These are phyloP conservation scores for Penicillium diatomitis DNA, from an alignment of 495 filamentous ascomycete genomes.

Conservation along the genomic window DNA sequence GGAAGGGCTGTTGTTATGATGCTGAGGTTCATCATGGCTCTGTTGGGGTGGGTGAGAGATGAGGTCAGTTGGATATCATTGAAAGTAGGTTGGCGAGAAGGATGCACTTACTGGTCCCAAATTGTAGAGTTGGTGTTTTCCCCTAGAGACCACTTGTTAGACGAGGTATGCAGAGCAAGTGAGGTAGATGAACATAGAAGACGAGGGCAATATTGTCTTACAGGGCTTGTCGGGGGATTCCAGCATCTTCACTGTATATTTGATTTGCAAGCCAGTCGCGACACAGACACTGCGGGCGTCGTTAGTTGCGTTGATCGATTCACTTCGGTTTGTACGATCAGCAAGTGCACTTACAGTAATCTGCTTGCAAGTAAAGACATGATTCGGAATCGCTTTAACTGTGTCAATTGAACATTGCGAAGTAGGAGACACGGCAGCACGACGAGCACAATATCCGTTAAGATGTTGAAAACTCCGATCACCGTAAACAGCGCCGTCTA, in stretches of 20 bases:
- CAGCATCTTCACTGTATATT: constrained; percentile 6
- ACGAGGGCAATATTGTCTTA: not conserved
- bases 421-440: constrained; percentile 16
- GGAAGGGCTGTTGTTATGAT: constrained; percentile 21
- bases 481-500: constrained; percentile 13
- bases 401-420: constrained; percentile 13
- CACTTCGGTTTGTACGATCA: too few species aligned
- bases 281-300: constrained; percentile 7
- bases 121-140: constrained; percentile 12
- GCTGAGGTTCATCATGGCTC: constrained; percentile 20
- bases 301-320: too few species aligned
- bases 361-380: constrained; percentile 16
- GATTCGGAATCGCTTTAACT: constrained; percentile 11
- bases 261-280: constrained; percentile 11
- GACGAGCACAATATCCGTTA: constrained; percentile 14
- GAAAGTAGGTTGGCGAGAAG: not conserved
- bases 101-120: constrained; percentile 18
- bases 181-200: not conserved
- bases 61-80: not conserved
- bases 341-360: constrained; percentile 11
- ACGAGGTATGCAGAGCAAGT: not conserved
- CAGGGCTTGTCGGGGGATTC: constrained; percentile 11
- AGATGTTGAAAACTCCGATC: constrained; percentile 18
- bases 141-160: constrained; percentile 3
- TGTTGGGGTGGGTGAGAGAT: not conserved